These are phyloP conservation scores for Austroboletus festivus DNA, from an alignment of 768 basidiomycete genomes.

Conservation along the genomic window DNA sequence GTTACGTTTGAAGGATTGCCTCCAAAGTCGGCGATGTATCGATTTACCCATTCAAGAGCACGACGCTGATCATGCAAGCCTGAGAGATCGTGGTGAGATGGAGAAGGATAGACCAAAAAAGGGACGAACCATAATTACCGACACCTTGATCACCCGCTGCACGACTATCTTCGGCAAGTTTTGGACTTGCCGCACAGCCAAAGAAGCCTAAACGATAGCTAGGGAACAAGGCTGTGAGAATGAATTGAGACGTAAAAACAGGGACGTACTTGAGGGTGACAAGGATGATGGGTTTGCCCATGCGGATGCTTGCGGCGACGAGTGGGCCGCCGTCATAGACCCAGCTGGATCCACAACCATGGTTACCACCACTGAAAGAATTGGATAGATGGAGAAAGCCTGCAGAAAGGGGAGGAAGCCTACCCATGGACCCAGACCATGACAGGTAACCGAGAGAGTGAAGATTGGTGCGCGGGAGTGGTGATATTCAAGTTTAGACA, in stretches of 20 bases:
- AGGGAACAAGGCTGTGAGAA: slow-evolving; percentile 8
- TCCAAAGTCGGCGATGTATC: slow-evolving; percentile 60
- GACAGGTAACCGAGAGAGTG: slow-evolving; percentile 60
- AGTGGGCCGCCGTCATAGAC: slow-evolving; percentile 71
- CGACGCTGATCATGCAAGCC: slow-evolving; percentile 63
- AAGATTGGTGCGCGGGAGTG: slow-evolving; percentile 55
- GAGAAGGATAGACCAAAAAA: slow-evolving; percentile 1
- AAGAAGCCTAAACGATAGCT: slow-evolving; percentile 78
- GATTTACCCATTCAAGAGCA: slow-evolving; percentile 63
- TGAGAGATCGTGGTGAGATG: slow-evolving; percentile 20
- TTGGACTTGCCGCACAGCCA: slow-evolving; percentile 68
- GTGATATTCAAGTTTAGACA: slow-evolving; percentile 81
- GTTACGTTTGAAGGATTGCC: slow-evolving; percentile 56
- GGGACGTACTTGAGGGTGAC: slow-evolving; percentile 71
- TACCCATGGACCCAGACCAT: slow-evolving; percentile 90
- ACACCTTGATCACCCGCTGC: slow-evolving; percentile 63
- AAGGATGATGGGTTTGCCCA: slow-evolving; percentile 64
- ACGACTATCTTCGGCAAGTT: slow-evolving; percentile 66
- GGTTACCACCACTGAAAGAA: slow-evolving; percentile 58
- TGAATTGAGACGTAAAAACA: slow-evolving; percentile 17
- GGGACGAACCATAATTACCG: slow-evolving; percentile 68
- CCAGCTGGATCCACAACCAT: slow-evolving; percentile 75
- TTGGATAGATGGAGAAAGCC: slow-evolving; percentile 21
- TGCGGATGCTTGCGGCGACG: slow-evolving; percentile 61
- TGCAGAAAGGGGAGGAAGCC: slow-evolving; percentile 23